Base-by-base conservation (phyloP, 1,139 yeast species). In the Meyerozyma sp. region DNA sequence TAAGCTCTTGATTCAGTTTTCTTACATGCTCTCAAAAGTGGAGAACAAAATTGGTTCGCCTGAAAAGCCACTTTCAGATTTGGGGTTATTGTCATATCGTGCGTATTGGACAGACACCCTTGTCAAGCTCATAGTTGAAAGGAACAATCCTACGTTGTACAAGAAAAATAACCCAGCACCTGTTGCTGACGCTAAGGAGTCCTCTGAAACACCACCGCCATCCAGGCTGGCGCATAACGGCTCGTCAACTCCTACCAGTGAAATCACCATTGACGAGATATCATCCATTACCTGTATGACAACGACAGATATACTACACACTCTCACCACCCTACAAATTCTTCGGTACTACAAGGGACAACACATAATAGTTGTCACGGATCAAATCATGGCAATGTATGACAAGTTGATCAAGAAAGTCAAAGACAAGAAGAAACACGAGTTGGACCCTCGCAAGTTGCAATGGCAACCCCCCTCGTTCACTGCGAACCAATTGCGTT, bases 41-140 rank as follows among this genome's bases (percentile, higher is more conserved):
- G 98, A 94, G 58, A 84, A 84, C 46, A 93, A 91, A 61, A 80
- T 83, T 2, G 99, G 99, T 0, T 89, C 97, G 0, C 99, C 98
- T 0, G 99, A 93, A 65, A 94, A 94, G 57, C 99, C 99, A 2
- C 71, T 93, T 28, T 89, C 97, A 0, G 98, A 93, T 73, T 74
- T 93, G 58, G 99, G 99, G 29, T 71, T 93, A 30, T 73, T 93
- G 40, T 87, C 96, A 4, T 93, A 94, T 60, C 81, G 98, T 61
- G 97, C 98, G 0, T 94, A 78, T 60, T 93, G 99, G 99, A 83
- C 98, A 0, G 98, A 93, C 55, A 82, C 94, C 0, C 73, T 93
- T 46, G 83, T 90, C 11, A 83, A 81, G 44, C 61, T 89, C 34
- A 65, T 93, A 32, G 84, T 86, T 40, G 96, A 90, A 53, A 57